phyloP scores from a whole-genome alignment of 2,329 filamentous ascomycete genomes.

The Ramularia endophylla region DNA sequence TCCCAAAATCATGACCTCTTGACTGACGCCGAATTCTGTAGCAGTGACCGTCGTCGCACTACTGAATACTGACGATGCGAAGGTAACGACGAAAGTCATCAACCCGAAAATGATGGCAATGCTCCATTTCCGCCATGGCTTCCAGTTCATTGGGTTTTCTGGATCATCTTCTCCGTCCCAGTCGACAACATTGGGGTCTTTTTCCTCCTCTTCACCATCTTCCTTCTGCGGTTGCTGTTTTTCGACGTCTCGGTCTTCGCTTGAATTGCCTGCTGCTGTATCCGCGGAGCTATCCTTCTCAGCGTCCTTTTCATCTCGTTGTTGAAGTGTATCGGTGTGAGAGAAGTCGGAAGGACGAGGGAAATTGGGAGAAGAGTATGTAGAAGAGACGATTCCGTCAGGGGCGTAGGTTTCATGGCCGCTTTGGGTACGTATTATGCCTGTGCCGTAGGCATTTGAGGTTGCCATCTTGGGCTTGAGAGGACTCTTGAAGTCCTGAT shows the following conservation, averaged over 20 bases:
- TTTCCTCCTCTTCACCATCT: conserved; percentile 9
- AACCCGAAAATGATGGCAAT: conserved; percentile 20
- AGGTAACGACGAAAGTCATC: conserved; percentile 42
- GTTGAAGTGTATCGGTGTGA: conserved; percentile 2
- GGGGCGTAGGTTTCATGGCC: neutral
- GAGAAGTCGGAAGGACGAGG: conserved; percentile 4
- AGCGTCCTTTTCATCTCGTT: conserved; percentile 4
- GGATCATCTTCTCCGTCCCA: conserved; percentile 21
- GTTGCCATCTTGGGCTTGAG: neutral
- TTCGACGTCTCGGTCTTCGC: neutral
- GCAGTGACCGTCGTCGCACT: conserved; percentile 16
- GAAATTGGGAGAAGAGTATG: no score
- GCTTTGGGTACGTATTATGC: conserved; percentile 1
- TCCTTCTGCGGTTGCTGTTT: conserved; percentile 2
- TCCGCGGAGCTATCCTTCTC: conserved; percentile 9
- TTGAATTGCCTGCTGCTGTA: neutral
- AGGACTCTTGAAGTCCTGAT: no score
- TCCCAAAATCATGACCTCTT: conserved; percentile 23
- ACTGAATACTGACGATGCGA: conserved; percentile 40
- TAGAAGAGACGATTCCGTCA: neutral
- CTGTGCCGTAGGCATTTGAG: neutral
- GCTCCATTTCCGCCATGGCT: conserved; percentile 17
- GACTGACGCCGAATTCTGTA: conserved; percentile 18
- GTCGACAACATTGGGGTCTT: conserved; percentile 19
- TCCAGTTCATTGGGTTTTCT: conserved; percentile 19